phyloP scores from a whole-genome alignment of 352 stramenopile genomes.

The Pythium brachiatum region DNA sequence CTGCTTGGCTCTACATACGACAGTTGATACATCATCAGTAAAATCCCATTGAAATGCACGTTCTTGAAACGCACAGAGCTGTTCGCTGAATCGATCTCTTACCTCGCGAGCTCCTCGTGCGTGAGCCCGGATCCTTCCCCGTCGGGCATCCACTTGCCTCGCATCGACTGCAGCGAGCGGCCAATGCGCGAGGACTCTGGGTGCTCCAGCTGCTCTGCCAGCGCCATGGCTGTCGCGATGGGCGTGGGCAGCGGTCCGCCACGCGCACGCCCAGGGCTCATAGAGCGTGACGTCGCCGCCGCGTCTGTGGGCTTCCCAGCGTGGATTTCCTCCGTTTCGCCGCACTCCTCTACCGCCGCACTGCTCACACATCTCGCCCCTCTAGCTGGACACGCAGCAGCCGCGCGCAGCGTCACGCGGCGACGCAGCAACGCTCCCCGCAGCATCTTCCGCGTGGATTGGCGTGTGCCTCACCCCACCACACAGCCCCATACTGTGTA shows the following conservation, averaged over 20 bases:
- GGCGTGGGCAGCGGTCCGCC: slow-evolving; percentile 17
- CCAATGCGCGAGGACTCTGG: slow-evolving; percentile 13
- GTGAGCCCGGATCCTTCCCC: slow-evolving; percentile 15
- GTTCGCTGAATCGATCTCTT: too few relatives aligned
- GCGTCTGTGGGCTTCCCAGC: background rate
- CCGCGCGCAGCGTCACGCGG: background rate
- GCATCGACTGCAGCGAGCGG: slow-evolving; percentile 10
- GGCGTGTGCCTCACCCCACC: slow-evolving; percentile 13
- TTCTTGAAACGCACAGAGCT: background rate
- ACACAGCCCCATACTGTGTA: slow-evolving; percentile 8
- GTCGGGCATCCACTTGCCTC: slow-evolving; percentile 23
- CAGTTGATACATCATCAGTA: background rate
- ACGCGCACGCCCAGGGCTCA: background rate
- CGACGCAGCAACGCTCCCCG: slow-evolving; percentile 14
- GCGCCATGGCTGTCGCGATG: slow-evolving; percentile 28
- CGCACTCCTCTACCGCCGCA: background rate
- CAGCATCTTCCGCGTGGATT: slow-evolving; percentile 13
- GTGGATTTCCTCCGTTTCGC: slow-evolving; percentile 2
- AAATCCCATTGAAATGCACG: background rate
- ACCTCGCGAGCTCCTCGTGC: slow-evolving; percentile 20
- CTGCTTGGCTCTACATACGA: slow-evolving; percentile 15
- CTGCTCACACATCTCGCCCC: background rate
- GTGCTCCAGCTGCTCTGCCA: slow-evolving; percentile 25
- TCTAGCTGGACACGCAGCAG: background rate
- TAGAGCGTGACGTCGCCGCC: background rate